Evolutionary conservation across 2,329 filamentous ascomycete species (phyloP).

Genomic region (Paecilomyces niveus): DNA sequence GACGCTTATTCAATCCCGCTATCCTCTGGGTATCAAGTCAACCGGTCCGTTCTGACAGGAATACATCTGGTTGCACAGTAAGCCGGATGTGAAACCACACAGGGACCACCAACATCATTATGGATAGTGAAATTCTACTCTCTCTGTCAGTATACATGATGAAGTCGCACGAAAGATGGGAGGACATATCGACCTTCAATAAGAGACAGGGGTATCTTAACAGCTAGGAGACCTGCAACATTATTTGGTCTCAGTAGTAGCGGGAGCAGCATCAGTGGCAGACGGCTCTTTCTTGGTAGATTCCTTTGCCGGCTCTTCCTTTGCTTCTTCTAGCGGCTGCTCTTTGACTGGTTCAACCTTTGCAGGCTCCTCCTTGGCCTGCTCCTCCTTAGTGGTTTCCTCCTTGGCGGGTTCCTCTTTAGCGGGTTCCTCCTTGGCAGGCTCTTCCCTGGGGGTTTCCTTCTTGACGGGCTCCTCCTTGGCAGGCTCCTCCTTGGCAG

Average conservation of each 20-base stretch:
- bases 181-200: background rate
- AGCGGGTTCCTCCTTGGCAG: background rate
- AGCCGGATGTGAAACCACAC: slow-evolving; percentile 2
- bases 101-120: background rate
- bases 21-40: slow-evolving; percentile 14
- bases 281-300: background rate
- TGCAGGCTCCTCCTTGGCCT: background rate
- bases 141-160: background rate
- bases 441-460: background rate
- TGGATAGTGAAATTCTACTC: background rate
- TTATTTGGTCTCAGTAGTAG: slow-evolving; percentile 10
- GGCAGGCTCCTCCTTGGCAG: slow-evolving; percentile 7
- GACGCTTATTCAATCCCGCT: slow-evolving; percentile 8
- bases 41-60: slow-evolving; percentile 2
- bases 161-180: background rate
- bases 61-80: background rate
- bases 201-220: slow-evolving; percentile 9
- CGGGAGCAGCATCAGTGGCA: background rate
- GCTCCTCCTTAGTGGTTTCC: slow-evolving; percentile 4
- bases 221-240: slow-evolving; percentile 1
- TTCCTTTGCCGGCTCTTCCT: background rate
- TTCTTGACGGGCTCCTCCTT: slow-evolving; percentile 13
- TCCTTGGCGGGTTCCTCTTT: slow-evolving; percentile 4
- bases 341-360: background rate
- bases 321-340: slow-evolving; percentile 3